Percentiles rank a stretch among this genome's conserved stretches.
phyloP scores from a whole-genome alignment of 768 basidiomycete species.

The Suillus alpinus region DNA sequence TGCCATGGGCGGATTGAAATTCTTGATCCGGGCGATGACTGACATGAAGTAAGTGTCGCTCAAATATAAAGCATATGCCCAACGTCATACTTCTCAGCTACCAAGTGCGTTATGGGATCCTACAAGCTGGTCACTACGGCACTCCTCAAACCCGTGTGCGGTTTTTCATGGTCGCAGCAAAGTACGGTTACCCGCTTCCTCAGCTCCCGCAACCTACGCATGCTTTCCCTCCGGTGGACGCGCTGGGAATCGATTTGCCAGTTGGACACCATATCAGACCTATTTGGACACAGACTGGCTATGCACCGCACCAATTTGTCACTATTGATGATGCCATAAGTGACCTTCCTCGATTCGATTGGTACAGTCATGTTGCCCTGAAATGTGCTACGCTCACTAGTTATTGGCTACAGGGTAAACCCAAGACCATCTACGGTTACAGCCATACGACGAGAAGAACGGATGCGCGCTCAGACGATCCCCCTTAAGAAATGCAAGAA shows the following conservation, averaged over 20 bases:
- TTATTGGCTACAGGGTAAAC: slow-evolving; percentile 19
- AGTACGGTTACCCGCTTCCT: slow-evolving; percentile 34
- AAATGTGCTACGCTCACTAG: not conserved
- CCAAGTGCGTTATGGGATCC: slow-evolving; percentile 40
- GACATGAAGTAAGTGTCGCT: slow-evolving; percentile 56
- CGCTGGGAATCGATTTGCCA: slow-evolving; percentile 51
- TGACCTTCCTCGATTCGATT: slow-evolving; percentile 72
- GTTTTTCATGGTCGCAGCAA: slow-evolving; percentile 48
- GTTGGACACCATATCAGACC: slow-evolving; percentile 38
- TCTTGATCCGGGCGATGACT: slow-evolving; percentile 56
- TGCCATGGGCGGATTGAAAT: slow-evolving; percentile 71
- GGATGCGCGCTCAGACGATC: slow-evolving; percentile 20
- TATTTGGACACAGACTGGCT: slow-evolving; percentile 46
- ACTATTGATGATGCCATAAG: slow-evolving; percentile 71
- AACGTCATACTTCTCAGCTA: slow-evolving; percentile 29
- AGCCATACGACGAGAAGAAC: slow-evolving; percentile 12
- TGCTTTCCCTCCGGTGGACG: slow-evolving; percentile 36
- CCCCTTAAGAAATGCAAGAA: slow-evolving; percentile 38
- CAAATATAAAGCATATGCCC: not conserved
- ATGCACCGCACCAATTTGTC: slow-evolving; percentile 54
- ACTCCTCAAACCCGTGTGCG: slow-evolving; percentile 44
- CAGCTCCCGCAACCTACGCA: slow-evolving; percentile 43
- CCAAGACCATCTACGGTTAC: slow-evolving; percentile 10
- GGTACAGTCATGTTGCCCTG: slow-evolving; percentile 39
- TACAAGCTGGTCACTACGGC: slow-evolving; percentile 49